phyloP scores from a whole-genome alignment of 2,329 filamentous ascomycete genomes.

The Harringtonia lauricola region DNA sequence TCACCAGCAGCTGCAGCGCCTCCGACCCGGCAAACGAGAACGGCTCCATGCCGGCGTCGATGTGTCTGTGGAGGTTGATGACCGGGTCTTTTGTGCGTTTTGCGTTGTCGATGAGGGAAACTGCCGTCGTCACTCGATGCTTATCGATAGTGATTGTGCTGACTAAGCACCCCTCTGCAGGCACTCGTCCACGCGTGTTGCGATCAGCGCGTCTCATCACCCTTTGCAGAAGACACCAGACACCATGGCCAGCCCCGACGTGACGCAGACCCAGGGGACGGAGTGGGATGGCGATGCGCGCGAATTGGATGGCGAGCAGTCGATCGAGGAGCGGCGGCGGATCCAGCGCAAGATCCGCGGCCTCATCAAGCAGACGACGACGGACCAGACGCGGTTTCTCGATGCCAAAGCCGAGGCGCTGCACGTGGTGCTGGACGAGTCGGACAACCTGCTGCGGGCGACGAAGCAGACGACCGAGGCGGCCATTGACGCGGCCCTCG shows the following conservation, averaged over 20 bases:
- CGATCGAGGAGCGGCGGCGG: conserved; percentile 58
- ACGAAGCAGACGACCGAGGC: conserved; percentile 87
- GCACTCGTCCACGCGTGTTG: too few relatives aligned
- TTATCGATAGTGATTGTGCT: too few relatives aligned
- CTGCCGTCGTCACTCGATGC: too few relatives aligned
- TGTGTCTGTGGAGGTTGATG: too few relatives aligned
- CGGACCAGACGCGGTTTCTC: conserved; percentile 60
- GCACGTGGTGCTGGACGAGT: conserved; percentile 51
- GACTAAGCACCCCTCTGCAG: too few relatives aligned
- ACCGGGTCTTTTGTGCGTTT: too few relatives aligned
- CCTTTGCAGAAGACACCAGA: too few relatives aligned
- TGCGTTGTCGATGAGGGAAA: too few relatives aligned
- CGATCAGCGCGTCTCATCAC: background rate
- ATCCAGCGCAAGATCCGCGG: conserved; percentile 34
- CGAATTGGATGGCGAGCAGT: conserved; percentile 74
- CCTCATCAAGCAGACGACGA: conserved; percentile 45
- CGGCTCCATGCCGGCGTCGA: conserved; percentile 58
- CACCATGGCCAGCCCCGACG: conserved; percentile 14
- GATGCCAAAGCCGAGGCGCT: conserved; percentile 54
- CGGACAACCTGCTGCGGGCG: conserved; percentile 52
- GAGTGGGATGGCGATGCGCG: conserved; percentile 18
- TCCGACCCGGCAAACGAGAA: conserved; percentile 92
- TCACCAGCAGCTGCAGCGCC: conserved; percentile 63
- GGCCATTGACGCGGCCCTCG: conserved; percentile 75
- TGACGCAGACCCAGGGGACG: conserved; percentile 8